Evolutionary conservation across 2,329 filamentous ascomycete genomes (phyloP), one percentile per base, ranked within the genome.

Genomic region (Diaporthe sp.): DNA sequence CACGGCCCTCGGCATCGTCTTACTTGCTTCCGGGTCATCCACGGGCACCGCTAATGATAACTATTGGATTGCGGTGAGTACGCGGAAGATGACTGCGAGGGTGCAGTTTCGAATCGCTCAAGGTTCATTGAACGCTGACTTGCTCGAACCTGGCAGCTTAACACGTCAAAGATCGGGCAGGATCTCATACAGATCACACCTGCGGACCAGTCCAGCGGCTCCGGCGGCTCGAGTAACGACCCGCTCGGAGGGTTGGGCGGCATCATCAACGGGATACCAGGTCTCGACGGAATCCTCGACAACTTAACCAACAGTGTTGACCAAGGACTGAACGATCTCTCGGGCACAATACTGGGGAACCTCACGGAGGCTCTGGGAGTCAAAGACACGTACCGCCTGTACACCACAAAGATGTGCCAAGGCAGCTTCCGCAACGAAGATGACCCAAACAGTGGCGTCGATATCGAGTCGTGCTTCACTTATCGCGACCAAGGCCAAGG

Each of bases 271-370:
- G 71, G 68, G 2, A 69, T 76, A 28, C 71, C 71, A 19, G 71
- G 61, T 25, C 30, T 80, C 30, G 69, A 72, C 3, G 75, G 77
- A 2, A 64, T 78, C 0, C 57, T 80, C 19, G 73, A 76, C 17
- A 77, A 77, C 25, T 13, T 80, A 28, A 76, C 77, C 22, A 71
- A 77, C 4, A 54, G 72, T 12, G 52, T 79, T 54, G 77, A 76
- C 7, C 47, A 76, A 3, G 75, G 76, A 4, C 30, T 80, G 0
- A 55, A 76, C n/a, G 79, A 80, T 52, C 50, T 80, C 3, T 76
- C 79, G 58, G 78, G 78, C 22, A 54, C 76, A 30, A 71, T 80
- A 8, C 25, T 80, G n/a, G 74, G 75, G 5, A 79, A 78, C 58
- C 42, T 80, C 55, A 77, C 76, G 1, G 30, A 76, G 72, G 67